Conservation (phyloP, 73 alveolate species). For the Uronychia setigera region DNA sequence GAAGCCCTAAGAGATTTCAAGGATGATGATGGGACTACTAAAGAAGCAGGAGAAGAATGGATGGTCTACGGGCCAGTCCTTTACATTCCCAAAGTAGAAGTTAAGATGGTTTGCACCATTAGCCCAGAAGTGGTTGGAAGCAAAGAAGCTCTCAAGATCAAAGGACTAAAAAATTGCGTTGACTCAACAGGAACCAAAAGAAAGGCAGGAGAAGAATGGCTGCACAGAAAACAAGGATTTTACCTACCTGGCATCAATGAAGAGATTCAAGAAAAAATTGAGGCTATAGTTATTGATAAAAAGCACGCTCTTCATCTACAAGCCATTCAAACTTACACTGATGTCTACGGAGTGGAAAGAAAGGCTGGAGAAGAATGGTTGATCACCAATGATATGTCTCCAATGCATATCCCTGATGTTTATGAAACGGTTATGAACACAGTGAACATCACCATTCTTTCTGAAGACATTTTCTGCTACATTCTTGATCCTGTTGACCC, state of each 20-base stretch:
- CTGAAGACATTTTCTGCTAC: constrained; percentile 76
- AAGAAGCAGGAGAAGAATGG: constrained; percentile 86
- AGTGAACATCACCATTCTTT: constrained; percentile 64
- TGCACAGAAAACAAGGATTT: constrained; percentile 69
- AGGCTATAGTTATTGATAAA: constrained; percentile 70
- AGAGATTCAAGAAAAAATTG: constrained; percentile 52
- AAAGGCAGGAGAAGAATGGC: constrained; percentile 87
- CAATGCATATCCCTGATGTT: constrained; percentile 78
- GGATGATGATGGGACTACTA: constrained; percentile 66
- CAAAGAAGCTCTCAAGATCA: constrained; percentile 66
- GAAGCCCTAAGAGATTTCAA: constrained; percentile 77
- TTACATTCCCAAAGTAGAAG: constrained; percentile 84
- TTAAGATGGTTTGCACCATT: constrained; percentile 42
- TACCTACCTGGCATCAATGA: constrained; percentile 76
- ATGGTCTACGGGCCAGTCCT: constrained; percentile 78
- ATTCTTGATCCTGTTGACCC: constrained; percentile 75
- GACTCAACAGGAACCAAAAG: constrained; percentile 55
- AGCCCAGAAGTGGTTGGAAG: constrained; percentile 40
- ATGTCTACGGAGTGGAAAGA: constrained; percentile 73
- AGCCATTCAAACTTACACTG: constrained; percentile 72
- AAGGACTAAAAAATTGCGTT: constrained; percentile 52
- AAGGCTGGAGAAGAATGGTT: constrained; percentile 90
- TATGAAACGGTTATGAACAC: constrained; percentile 61
- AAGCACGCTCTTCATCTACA: constrained; percentile 69
- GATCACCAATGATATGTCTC: constrained; percentile 68